Evolutionary conservation across 768 basidiomycete species (phyloP).

Genomic region (Tylopilus balloui): DNA sequence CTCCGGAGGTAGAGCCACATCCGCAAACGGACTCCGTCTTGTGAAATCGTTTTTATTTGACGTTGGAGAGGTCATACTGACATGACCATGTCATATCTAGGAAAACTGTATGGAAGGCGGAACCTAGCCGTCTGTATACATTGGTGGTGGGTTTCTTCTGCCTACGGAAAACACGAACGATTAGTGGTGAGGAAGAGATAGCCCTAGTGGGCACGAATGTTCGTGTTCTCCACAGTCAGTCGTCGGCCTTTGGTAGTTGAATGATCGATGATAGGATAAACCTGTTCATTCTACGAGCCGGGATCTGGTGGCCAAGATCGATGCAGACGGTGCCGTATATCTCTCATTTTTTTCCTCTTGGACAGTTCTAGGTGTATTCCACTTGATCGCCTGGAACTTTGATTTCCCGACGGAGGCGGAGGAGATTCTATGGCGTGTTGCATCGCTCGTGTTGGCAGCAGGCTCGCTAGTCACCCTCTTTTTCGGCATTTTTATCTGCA

Average conservation of each 20-base stretch:
- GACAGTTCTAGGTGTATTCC: neutral
- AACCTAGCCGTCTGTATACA: too few species aligned
- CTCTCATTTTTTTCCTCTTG: neutral
- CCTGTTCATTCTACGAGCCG: neutral
- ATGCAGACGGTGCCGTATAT: neutral
- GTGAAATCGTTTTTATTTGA: neutral
- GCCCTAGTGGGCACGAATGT: neutral
- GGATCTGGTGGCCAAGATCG: neutral
- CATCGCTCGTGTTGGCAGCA: neutral
- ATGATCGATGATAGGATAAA: neutral
- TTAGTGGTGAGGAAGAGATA: neutral
- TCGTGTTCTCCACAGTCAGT: neutral
- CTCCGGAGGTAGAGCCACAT: too few species aligned
- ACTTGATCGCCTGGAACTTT: neutral
- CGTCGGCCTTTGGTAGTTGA: neutral
- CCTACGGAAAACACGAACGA: neutral
- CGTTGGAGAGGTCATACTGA: too few species aligned
- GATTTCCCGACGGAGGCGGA: neutral
- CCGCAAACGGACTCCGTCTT: neutral
- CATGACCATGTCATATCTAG: too few species aligned
- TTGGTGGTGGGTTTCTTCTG: too few species aligned
- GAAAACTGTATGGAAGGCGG: too few species aligned
- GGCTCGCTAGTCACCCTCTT: neutral
- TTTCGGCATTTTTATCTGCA: neutral
- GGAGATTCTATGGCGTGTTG: neutral